Evolutionary conservation across 2,329 filamentous ascomycete genomes (phyloP), one percentile per base, ranked within the genome.

Genomic region (Chaetomium globosum): DNA sequence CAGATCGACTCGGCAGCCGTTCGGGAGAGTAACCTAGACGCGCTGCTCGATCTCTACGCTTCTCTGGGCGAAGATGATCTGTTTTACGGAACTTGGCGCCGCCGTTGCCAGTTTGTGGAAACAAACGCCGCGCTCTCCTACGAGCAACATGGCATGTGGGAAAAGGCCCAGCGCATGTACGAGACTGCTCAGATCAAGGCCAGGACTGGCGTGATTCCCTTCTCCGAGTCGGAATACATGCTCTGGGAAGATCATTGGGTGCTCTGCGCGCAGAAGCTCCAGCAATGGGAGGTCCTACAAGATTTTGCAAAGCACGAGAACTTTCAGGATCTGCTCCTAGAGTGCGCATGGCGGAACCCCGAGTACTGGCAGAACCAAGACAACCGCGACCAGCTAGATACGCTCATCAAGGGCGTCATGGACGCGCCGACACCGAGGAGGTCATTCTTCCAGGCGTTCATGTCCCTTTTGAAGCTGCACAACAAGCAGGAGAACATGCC

Each of bases 171-270:
- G 79, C 91, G 91, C 74, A 89, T 97, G 80, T 99, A 98, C 76
- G 95, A 99, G 77, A 89, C 89, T 63, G 95, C 96, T 0, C 96
- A 99, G 77, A 92, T 99, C 76, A 99, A 98, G 77, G 95, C 96
- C 53, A 87, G 96, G 55, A 98, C 94, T 0, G 95, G 93, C 59
- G 92, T 94, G n/a, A 87, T 98, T 67, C 94, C 95, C 0, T 98
- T 97, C 77, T 97, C 94, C 0, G 91, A 96, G 72, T 93, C 89
- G 36, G 95, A 99, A 77, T 99, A 99, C 78, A 97, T 96, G 86
- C 85, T 99, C 1, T 99, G 95, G 95, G 95, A 99, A 78, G 95
- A 99, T 74, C 96, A 99, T 73, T 99, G 95, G 95, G 89, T 99
- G 51, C 85, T 97, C 58, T 99, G 95, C 76, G 95, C 94, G 0